phyloP scores from a whole-genome alignment of 2,329 filamentous ascomycete species.

The Nothomitra cinnamomea region DNA sequence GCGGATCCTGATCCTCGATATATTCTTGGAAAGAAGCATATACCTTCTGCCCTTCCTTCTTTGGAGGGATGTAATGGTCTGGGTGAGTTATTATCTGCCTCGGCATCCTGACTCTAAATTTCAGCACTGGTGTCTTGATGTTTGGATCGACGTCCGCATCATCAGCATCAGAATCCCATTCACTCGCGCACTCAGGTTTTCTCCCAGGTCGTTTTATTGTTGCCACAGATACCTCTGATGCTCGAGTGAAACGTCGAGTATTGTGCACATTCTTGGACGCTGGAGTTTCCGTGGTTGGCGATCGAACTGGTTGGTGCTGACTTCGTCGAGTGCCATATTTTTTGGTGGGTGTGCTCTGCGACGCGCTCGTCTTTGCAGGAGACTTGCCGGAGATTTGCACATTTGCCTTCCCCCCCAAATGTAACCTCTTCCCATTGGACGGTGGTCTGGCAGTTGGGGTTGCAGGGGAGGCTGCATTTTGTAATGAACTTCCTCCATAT shows the following conservation, averaged over 20 bases:
- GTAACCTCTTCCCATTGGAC: slow-evolving; percentile 7
- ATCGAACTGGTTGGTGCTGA: not conserved
- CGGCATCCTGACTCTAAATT: slow-evolving; percentile 34
- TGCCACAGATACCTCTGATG: not conserved
- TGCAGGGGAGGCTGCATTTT: slow-evolving; percentile 5
- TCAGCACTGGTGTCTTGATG: slow-evolving; percentile 18
- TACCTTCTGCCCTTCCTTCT: slow-evolving; percentile 15
- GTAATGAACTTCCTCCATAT: slow-evolving; percentile 14
- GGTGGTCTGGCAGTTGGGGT: slow-evolving; percentile 7
- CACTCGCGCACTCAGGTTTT: not conserved
- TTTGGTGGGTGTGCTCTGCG: not conserved
- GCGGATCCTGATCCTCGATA: slow-evolving; percentile 35
- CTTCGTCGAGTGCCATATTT: not conserved
- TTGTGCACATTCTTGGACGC: slow-evolving; percentile 1
- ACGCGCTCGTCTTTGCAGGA: not conserved
- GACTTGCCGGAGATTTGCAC: not conserved
- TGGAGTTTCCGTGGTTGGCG: not conserved
- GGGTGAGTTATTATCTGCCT: slow-evolving; percentile 33
- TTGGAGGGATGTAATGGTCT: slow-evolving; percentile 28
- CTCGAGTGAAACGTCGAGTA: not conserved
- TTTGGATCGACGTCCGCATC: not conserved
- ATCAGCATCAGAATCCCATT: slow-evolving; percentile 1
- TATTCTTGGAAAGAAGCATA: slow-evolving; percentile 44
- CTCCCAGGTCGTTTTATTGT: not conserved
- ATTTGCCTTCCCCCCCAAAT: slow-evolving; percentile 6